Evolutionary conservation across 352 stramenopile genomes (phyloP).

Genomic region (Albugo laibachii): DNA sequence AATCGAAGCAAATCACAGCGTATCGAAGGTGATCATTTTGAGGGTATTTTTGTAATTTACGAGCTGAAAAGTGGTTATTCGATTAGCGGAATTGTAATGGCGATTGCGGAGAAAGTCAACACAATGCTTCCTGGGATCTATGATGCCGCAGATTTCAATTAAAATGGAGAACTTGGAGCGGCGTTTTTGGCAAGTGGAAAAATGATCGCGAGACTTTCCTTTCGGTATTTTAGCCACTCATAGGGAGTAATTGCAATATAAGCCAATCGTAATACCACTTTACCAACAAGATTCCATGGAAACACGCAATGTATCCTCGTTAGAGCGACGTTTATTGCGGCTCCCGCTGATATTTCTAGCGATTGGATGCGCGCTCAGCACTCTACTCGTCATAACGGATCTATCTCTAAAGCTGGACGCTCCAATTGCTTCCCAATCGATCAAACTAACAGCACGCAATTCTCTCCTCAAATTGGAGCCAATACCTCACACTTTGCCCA

Average conservation of each 20-base stretch:
- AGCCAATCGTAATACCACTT: no score
- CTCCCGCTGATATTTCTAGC: no score
- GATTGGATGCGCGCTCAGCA: no score
- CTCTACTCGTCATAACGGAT: not conserved
- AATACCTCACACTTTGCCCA: not conserved
- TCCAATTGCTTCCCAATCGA: not conserved
- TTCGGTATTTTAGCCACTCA: no score
- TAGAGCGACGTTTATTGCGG: no score
- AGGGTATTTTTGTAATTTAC: not conserved
- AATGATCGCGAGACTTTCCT: no score
- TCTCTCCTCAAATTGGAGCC: not conserved
- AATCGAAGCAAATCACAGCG: conserved; percentile 86
- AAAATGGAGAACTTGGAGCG: conserved; percentile 11
- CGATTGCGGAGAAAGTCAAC: conserved; percentile 94
- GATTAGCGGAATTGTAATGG: conserved; percentile 88
- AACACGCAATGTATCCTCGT: no score
- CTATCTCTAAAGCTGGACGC: not conserved
- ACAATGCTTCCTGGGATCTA: conserved; percentile 94
- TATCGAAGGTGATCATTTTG: conserved; percentile 59
- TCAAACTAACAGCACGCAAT: not conserved
- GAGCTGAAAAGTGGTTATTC: not conserved
- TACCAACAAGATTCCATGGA: no score
- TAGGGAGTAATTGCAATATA: no score
- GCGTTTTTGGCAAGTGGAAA: no score
- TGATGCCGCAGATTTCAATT: conserved; percentile 87